These are phyloP conservation scores for Tephrocybe sp. DNA, from an alignment of 768 basidiomycete genomes.

Conservation along the genomic window DNA sequence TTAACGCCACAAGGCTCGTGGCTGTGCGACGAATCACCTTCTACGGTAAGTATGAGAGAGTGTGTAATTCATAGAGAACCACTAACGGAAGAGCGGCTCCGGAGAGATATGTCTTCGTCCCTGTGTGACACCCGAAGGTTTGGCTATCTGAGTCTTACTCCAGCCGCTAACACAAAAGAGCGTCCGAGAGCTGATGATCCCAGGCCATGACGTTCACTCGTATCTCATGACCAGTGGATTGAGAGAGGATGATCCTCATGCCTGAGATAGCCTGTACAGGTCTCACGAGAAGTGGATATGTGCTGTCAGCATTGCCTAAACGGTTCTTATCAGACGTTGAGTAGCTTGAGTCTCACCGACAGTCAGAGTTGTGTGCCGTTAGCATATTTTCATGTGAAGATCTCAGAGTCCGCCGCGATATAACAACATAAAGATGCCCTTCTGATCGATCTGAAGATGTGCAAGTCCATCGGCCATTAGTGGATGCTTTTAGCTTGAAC, in stretches of 20 bases:
- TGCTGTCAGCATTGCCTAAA: constrained; percentile 1
- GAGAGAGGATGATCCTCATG: neutral
- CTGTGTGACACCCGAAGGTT: neutral
- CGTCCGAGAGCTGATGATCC: too few species aligned
- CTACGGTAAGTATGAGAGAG: neutral
- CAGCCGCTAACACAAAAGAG: too few species aligned
- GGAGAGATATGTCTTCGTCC: neutral
- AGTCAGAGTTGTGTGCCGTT: neutral
- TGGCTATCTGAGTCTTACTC: constrained; percentile 5
- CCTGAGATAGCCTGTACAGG: neutral
- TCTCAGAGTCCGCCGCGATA: neutral
- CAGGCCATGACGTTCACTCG: too few species aligned
- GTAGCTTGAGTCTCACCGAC: constrained; percentile 7
- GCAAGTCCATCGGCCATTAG: neutral
- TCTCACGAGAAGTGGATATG: constrained; percentile 3
- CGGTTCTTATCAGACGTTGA: constrained; percentile 12
- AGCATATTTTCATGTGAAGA: neutral
- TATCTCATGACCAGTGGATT: constrained; percentile 7
- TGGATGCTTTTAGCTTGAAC: neutral
- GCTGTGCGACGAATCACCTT: constrained; percentile 22
- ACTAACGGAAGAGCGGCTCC: constrained; percentile 7
- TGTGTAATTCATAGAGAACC: too few species aligned
- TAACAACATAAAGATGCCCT: neutral
- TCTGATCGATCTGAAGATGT: neutral
- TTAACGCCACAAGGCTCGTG: constrained; percentile 25